Base-by-base conservation (phyloP, 108 stramenopile species). In the Licmophora abbreviata region DNA sequence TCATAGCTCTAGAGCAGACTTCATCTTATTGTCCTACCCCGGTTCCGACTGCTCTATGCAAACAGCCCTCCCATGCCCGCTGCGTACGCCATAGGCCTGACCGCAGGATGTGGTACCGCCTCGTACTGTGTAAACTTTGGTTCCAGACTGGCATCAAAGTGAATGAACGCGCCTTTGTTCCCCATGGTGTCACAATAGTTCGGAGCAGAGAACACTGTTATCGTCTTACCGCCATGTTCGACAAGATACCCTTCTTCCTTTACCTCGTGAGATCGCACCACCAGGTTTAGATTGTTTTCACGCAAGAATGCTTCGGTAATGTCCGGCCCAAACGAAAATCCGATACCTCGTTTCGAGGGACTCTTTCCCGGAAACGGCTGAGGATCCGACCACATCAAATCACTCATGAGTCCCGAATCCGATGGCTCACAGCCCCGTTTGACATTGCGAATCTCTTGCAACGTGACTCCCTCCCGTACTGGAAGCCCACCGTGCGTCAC, bases 181-280 rank as follows among this genome's bases (percentile, higher is more conserved):
- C 96, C 98, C 98, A 99, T 99, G 41, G 91, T 80, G 58, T 99
- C 98, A 69, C 98, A 99, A 74, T 99, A 99, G 69, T 99, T 99
- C 6, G 98, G 98, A 27, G 98, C 98, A 8, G 77, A 81, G 69
- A 99, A 99, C 28, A 99, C 92, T 18, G 98, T 99, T 37, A 99
- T 90, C 32, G 93, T 92, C 64, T 91, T 85, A n/a, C 95, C 96
- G n/a, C 83, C 93, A 71, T 99, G 98, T 74, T 97, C 98, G n/a
- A 96, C 88, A 30, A 93, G 68, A 59, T 97, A 99, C 32, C 98
- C 98, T 57, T 97, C 95, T 55, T 98, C 97, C 64, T 93, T 90
- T 23, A 98, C 97, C 65, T 97, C 97, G 69, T 98, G 97, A 42
- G 79, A 83, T 14, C 97, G 80, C 20, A 98, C 86, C 24, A 98